Percentiles rank a stretch among this genome's conserved stretches.
These are phyloP conservation scores for Fusarium subtropicale DNA, from an alignment of 2,329 filamentous ascomycete genomes.

Conservation along the genomic window DNA sequence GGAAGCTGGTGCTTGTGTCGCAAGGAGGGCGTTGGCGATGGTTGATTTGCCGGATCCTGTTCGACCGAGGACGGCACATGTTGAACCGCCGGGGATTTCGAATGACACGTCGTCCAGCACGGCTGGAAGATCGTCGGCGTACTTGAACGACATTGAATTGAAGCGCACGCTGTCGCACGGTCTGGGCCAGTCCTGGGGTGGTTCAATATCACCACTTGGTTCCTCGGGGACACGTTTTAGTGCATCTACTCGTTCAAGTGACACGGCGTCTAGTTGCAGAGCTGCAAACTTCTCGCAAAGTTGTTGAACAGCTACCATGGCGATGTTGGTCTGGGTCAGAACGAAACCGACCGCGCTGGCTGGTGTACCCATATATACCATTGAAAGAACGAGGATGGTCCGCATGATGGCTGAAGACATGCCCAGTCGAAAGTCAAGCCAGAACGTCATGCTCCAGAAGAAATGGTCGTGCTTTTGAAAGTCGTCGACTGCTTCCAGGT, in stretches of 20 bases:
- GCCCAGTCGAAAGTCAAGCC: constrained; percentile 82
- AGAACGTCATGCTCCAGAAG: constrained; percentile 89
- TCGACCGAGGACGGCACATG: constrained; percentile 78
- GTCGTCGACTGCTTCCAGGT: constrained; percentile 83
- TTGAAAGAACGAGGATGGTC: constrained; percentile 77
- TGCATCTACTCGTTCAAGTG: constrained; percentile 87
- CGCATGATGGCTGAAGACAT: constrained; percentile 74
- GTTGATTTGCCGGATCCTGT: constrained; percentile 92
- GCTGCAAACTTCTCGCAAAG: constrained; percentile 85
- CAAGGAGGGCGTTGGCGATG: constrained; percentile 68
- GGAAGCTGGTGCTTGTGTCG: constrained; percentile 62
- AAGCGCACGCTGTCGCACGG: constrained; percentile 80
- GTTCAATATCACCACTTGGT: constrained; percentile 71
- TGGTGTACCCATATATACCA: constrained; percentile 78
- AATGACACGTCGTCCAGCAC: constrained; percentile 77
- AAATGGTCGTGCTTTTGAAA: constrained; percentile 98
- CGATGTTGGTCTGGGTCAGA: constrained; percentile 64
- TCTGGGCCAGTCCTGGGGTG: constrained; percentile 81
- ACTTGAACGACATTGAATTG: constrained; percentile 80
- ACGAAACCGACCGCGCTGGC: constrained; percentile 87
- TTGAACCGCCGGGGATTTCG: constrained; percentile 73
- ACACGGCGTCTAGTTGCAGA: constrained; percentile 92
- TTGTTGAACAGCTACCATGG: constrained; percentile 55
- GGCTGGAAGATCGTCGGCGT: constrained; percentile 80
- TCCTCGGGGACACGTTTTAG: constrained; percentile 84